Evolutionary conservation across 805 yeast genomes (phyloP).

Genomic region (Candida sanyiensis): DNA sequence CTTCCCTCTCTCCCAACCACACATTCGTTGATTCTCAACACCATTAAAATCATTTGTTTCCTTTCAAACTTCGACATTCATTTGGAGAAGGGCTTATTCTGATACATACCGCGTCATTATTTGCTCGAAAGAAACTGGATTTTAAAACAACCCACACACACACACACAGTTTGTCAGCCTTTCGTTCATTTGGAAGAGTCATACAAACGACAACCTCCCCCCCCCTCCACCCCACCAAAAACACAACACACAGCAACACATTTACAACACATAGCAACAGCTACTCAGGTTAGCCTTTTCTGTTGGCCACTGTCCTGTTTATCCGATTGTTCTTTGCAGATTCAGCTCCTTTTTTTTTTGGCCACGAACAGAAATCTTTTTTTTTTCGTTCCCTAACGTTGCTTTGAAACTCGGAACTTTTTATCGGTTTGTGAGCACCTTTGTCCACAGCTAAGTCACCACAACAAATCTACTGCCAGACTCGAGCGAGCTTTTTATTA

Average conservation of each 20-base stretch:
- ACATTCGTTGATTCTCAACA: constrained; percentile 10
- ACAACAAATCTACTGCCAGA: neutral
- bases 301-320: neutral
- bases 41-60: constrained; percentile 8
- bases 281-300: neutral
- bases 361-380: too few species aligned
- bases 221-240: constrained; percentile 1
- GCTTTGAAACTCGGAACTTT: constrained; percentile 4
- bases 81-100: constrained; percentile 8
- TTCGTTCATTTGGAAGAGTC: constrained; percentile 2
- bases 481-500: constrained; percentile 36
- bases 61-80: constrained; percentile 5
- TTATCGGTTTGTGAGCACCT: neutral
- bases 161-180: constrained; percentile 6
- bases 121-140: constrained; percentile 23
- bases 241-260: too few species aligned
- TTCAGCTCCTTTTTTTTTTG: neutral
- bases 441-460: neutral
- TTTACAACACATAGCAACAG: constrained; percentile 4
- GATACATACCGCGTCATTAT: constrained; percentile 11
- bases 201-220: constrained; percentile 6
- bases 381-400: too few species aligned
- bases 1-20: neutral
- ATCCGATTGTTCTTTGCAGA: constrained; percentile 3
- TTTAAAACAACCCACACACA: constrained; percentile 13